These are phyloP conservation scores for Solanum paucissectum DNA, from an alignment of 257 asterid genomes.

Conservation along the genomic window DNA sequence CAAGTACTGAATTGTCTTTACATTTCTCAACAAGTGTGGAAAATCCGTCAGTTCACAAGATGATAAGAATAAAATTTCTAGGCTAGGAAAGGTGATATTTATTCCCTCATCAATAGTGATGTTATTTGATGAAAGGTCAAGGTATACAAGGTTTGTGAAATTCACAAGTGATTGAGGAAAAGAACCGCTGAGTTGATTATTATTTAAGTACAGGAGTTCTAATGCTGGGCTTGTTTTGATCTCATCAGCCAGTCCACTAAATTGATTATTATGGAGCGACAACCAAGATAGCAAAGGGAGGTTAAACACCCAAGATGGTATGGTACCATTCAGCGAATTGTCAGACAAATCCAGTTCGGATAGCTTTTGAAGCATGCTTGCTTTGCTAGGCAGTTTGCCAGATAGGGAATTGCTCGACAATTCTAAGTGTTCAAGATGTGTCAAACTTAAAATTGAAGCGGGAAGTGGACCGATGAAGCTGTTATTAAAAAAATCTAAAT, in stretches of 20 bases:
- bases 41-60: too few species aligned
- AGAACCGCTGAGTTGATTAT: background rate
- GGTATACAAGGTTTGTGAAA: too few species aligned
- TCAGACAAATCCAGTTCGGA: background rate
- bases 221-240: background rate
- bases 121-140: too few species aligned
- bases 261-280: too few species aligned
- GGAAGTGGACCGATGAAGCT: too few species aligned
- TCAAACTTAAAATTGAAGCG: background rate
- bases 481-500: too few species aligned
- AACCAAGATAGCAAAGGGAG: fast-evolving
- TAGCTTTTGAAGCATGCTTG: background rate
- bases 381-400: background rate
- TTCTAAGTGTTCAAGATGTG: background rate
- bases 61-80: fast-evolving
- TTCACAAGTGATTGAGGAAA: too few species aligned
- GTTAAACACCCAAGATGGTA: background rate
- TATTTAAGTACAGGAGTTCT: background rate
- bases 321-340: background rate
- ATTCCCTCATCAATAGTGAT: too few species aligned
- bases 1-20: background rate
- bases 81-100: too few species aligned
- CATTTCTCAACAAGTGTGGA: too few species aligned
- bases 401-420: background rate
- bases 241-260: too few species aligned